A percentile compares a stretch with the other conserved stretches of the same genome.
phyloP scores from a whole-genome alignment of 495 filamentous ascomycete species.

The Astrocystis sublimbata region DNA sequence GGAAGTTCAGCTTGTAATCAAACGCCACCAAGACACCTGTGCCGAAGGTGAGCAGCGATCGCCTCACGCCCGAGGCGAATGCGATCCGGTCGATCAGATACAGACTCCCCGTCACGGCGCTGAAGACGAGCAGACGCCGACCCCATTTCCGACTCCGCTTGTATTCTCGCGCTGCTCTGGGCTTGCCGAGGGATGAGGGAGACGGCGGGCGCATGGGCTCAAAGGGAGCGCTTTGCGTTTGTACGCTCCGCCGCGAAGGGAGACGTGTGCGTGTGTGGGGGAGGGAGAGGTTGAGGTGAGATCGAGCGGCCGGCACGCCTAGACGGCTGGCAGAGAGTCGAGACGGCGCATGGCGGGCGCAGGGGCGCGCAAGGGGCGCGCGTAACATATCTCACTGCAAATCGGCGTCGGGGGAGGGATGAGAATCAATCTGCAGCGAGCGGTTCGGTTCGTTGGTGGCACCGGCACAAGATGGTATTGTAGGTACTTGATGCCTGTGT shows the following conservation, averaged over 20 bases:
- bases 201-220: conserved; percentile 78
- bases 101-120: conserved; percentile 55
- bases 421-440: background rate
- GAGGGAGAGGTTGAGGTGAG: conserved; percentile 12
- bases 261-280: background rate
- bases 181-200: conserved; percentile 75
- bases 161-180: conserved; percentile 66
- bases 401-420: background rate
- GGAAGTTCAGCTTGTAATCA: conserved; percentile 97
- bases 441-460: background rate
- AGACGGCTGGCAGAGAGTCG: conserved; percentile 13
- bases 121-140: conserved; percentile 67
- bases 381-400: conserved; percentile 27
- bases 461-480: background rate
- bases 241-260: conserved; percentile 1
- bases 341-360: conserved; percentile 20
- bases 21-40: conserved; percentile 77
- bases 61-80: conserved; percentile 75
- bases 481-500: too few species aligned
- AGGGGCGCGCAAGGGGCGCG: conserved; percentile 24
- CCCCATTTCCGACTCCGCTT: conserved; percentile 70
- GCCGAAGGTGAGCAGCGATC: conserved; percentile 79
- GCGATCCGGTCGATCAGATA: conserved; percentile 70
- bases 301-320: conserved; percentile 18
- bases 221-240: conserved; percentile 38